Evolutionary conservation across 257 asterid genomes (phyloP), one percentile per base, ranked within the genome.

Genomic region (Penstemon newberryi): DNA sequence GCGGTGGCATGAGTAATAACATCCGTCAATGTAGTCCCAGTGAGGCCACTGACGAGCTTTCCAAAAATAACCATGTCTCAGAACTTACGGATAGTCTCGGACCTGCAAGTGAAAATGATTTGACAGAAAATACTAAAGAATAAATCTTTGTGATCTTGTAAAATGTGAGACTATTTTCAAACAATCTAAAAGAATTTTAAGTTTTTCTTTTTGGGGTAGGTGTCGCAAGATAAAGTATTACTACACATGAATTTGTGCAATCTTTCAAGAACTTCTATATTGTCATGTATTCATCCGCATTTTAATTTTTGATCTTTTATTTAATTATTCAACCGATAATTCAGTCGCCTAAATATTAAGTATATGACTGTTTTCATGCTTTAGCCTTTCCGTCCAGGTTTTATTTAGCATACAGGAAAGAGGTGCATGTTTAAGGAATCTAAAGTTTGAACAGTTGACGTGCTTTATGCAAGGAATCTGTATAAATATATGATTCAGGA

Each of bases 41-140:
- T 72, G 87, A 88, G 72, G 76, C 86, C 66, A 74, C 59, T 67
- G 83, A 85, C 73, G 85, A 73, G 80, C 72, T 77, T 47, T 63
- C 87, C 40, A 82, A 83, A 83, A 80, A 68, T 65, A 83, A 79
- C 73, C 78, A 92, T 38, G 73, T 89, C 57, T 66, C 90, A 13
- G 87, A 84, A 84, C 81, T 91, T 66, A 81, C 87, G 76, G 91
- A 83, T 25, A 82, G 78, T 76, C 90, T 89, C 33, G 33, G 33
- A 25, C 2, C 33, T 25, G 1, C 0, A 1, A 25, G 33, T 25
- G 33, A 25, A 25, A 83, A 83, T 73, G 86, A 80, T 36, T 85
- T 77, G 74, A 89, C 73, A 82, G 85, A 78, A 74, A 53, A 43
- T 41, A 60, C 52, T 25, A 25, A 25, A 1, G 33, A 25, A 25